Conservation (phyloP, 192 early-diverging fungal species). For the Dimargaris cristalligena region DNA sequence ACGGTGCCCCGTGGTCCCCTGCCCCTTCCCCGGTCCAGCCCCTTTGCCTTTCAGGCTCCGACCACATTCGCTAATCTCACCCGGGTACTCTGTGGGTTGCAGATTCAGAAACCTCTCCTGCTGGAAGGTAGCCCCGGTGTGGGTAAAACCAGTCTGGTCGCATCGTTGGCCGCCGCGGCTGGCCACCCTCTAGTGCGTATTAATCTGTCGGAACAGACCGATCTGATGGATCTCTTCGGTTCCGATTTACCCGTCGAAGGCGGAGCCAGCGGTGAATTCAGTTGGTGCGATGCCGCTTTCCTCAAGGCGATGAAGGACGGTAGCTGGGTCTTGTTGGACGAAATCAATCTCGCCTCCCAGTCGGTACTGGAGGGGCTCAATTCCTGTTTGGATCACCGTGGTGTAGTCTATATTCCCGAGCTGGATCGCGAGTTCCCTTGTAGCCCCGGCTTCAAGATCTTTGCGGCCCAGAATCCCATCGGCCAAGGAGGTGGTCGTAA, state of each 20-base stretch:
- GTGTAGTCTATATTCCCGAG: constrained; percentile 89
- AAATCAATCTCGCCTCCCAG: constrained; percentile 96
- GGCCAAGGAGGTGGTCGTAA: constrained; percentile 95
- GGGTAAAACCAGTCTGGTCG: constrained; percentile 85
- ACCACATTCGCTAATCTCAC: constrained; percentile 78
- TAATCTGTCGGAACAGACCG: constrained; percentile 96
- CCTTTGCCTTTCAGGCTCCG: constrained; percentile 76
- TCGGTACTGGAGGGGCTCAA: constrained; percentile 97
- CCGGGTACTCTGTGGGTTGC: constrained; percentile 76
- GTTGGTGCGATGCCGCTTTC: constrained; percentile 96
- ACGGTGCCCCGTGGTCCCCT: constrained; percentile 45
- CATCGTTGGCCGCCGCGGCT: constrained; percentile 60
- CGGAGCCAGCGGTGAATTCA: constrained; percentile 54
- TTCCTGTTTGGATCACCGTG: constrained; percentile 95
- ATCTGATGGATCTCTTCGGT: constrained; percentile 96
- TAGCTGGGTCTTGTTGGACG: constrained; percentile 94
- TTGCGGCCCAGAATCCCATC: constrained; percentile 95
- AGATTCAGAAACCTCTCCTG: constrained; percentile 78
- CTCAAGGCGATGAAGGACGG: constrained; percentile 88
- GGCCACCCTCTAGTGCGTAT: constrained; percentile 80
- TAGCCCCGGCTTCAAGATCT: constrained; percentile 69
- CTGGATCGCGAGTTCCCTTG: constrained; percentile 75
- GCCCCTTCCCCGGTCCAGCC: constrained; percentile 23
- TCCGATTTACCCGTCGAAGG: constrained; percentile 92
- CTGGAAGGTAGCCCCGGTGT: constrained; percentile 96